Evolutionary conservation across 768 basidiomycete genomes (phyloP), one percentile per base, ranked within the genome.

Genomic region (Clavulina sp.): DNA sequence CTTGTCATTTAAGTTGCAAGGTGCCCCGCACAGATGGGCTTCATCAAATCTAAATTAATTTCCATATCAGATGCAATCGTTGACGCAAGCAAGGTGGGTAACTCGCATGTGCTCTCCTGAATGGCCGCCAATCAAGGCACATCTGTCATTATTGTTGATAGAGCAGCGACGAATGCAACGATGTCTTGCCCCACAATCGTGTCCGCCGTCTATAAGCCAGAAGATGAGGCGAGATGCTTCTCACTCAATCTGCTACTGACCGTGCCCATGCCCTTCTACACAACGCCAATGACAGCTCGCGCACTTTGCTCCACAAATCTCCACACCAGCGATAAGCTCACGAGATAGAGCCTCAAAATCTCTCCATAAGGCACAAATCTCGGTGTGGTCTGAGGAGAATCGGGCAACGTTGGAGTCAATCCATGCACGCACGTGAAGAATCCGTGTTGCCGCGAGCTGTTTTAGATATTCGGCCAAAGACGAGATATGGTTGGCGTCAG

Each of bases 111-210:
- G n/a, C n/a, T 63, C 65, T 16, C 74, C 75, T 19, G 69, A 60
- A 54, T 80, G 77, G 0, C 78, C 78, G 28, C 75, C 77, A n/a
- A 77, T 78, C 53, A 29, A 5, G n/a, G 2, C 26, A 4, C 16
- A 23, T 16, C 50, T 9, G 50, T 50, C 33, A 41, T 13, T 24
- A 16, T 41, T 32, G 43, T 23, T n/a, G 43, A 49, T 5, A 18
- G 19, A 24, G 30, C 4, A 28, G 5, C 29, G 4, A 19, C 31
- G 6, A 19, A 4, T 3, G 59, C 78, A 80, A 3, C 55, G 32
- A 55, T 80, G 78, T 19, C 62, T 56, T 0, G 78, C 73, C 28
- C 62, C 60, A 53, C 78, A 80, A 49, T 74, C 62, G 54, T 80
- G 78, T n/a, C 9, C 13, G 7, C 58, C 55, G 0, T 69, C n/a